phyloP scores from a whole-genome alignment of 2,329 filamentous ascomycete genomes.

The Pseudogymnoascus sp. region DNA sequence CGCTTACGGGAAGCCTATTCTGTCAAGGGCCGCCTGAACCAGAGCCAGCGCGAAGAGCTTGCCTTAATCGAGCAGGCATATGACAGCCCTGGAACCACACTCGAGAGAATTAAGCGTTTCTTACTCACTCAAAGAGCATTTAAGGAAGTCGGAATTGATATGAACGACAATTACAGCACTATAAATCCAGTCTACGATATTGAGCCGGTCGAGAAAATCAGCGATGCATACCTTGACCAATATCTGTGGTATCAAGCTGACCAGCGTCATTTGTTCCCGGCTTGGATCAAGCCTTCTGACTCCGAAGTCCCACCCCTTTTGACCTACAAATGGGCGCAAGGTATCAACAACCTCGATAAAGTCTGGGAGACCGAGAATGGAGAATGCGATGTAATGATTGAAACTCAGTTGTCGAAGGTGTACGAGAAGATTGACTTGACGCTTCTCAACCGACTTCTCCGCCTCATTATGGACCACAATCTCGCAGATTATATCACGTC shows the following conservation, averaged over 20 bases:
- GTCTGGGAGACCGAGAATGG: conserved; percentile 93
- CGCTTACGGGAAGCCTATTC: conserved; percentile 92
- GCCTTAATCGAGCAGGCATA: conserved; percentile 97
- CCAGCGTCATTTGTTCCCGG: conserved; percentile 90
- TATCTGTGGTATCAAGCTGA: conserved; percentile 99
- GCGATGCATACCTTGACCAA: conserved; percentile 95
- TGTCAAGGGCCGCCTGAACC: conserved; percentile 91
- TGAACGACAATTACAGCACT: conserved; percentile 99
- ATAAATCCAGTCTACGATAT: conserved; percentile 99
- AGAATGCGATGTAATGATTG: conserved; percentile 97
- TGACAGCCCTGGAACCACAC: conserved; percentile 89
- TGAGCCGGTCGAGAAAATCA: conserved; percentile 98
- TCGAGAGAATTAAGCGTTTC: conserved; percentile 96
- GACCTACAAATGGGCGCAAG: conserved; percentile 98
- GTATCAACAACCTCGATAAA: conserved; percentile 93
- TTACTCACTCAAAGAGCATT: conserved; percentile 94
- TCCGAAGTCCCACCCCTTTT: conserved; percentile 92
- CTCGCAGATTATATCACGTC: conserved; percentile 97
- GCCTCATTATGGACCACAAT: conserved; percentile 99
- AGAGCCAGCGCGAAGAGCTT: conserved; percentile 93
- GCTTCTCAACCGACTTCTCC: conserved; percentile 81
- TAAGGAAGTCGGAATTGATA: conserved; percentile 98
- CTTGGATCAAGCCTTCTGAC: conserved; percentile 98
- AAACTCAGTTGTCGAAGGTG: conserved; percentile 97
- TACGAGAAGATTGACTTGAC: conserved; percentile 99